These are phyloP conservation scores for Podila clonocystis DNA, from an alignment of 192 early-diverging fungal genomes.

Conservation along the genomic window DNA sequence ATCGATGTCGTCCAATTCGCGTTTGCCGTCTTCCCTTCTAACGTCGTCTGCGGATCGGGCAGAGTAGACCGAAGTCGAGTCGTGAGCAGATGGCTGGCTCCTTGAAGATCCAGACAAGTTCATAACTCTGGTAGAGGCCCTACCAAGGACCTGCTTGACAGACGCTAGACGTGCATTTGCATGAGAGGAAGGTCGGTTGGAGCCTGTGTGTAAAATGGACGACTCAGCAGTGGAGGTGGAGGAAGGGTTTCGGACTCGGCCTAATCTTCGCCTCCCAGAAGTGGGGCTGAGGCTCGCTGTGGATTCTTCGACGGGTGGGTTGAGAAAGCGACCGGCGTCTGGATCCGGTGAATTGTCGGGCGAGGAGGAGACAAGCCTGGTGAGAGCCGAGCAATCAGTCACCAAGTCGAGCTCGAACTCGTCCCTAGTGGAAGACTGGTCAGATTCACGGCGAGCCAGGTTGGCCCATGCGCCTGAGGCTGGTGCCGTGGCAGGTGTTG, in stretches of 20 bases:
- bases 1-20: background rate
- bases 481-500: background rate
- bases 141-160: constrained; percentile 27
- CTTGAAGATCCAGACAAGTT: constrained; percentile 26
- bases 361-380: background rate
- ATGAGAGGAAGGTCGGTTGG: constrained; percentile 8
- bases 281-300: background rate
- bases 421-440: constrained; percentile 16
- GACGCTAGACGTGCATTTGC: constrained; percentile 17
- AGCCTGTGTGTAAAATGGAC: constrained; percentile 14
- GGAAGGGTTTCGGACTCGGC: constrained; percentile 13
- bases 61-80: background rate
- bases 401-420: constrained; percentile 38
- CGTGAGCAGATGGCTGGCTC: background rate
- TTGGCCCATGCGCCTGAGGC: constrained; percentile 21
- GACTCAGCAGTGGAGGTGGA: constrained; percentile 8
- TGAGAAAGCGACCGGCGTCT: background rate
- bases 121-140: constrained; percentile 46
- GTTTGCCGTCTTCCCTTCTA: background rate
- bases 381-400: constrained; percentile 36
- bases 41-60: background rate
- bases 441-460: constrained; percentile 21
- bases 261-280: constrained; percentile 10
- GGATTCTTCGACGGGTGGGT: background rate
- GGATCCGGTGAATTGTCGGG: constrained; percentile 16